These are phyloP conservation scores for Aphanomyces astaci DNA, from an alignment of 352 stramenopile genomes.

Conservation along the genomic window DNA sequence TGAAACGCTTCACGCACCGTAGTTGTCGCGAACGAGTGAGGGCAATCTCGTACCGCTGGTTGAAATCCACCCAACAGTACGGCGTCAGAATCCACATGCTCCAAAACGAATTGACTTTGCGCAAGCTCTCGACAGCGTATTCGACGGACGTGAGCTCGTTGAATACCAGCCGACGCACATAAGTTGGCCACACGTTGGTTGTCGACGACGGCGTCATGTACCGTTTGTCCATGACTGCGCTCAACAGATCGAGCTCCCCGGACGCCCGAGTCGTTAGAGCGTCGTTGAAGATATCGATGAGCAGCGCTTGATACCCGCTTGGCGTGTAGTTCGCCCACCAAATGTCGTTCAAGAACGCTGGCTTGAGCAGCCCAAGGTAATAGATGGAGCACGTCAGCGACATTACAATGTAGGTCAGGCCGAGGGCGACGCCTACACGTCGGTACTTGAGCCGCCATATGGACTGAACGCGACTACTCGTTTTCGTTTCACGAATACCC, in stretches of 20 bases:
- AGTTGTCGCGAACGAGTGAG: neutral
- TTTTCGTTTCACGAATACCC: too few relatives aligned
- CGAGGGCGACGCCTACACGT: too few relatives aligned
- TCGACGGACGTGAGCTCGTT: slow-evolving; percentile 2
- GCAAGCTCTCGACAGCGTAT: slow-evolving; percentile 4
- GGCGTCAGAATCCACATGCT: slow-evolving; percentile 12
- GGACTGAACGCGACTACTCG: too few relatives aligned
- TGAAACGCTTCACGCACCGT: neutral
- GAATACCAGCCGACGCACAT: neutral
- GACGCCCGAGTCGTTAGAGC: neutral
- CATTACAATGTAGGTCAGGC: neutral
- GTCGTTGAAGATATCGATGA: slow-evolving; percentile 10
- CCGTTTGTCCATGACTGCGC: neutral
- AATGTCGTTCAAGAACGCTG: slow-evolving; percentile 8
- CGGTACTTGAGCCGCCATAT: too few relatives aligned
- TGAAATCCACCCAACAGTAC: slow-evolving; percentile 9
- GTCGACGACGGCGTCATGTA: neutral
- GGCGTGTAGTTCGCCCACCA: slow-evolving; percentile 11
- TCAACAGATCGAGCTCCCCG: neutral
- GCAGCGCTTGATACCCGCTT: neutral
- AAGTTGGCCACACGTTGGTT: neutral
- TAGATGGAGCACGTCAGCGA: neutral
- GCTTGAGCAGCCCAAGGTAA: neutral
- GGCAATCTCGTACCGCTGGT: neutral
- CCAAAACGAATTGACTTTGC: neutral